These are phyloP conservation scores for Vitis riparia DNA, from an alignment of 164 flowering plant species.

Conservation along the genomic window DNA sequence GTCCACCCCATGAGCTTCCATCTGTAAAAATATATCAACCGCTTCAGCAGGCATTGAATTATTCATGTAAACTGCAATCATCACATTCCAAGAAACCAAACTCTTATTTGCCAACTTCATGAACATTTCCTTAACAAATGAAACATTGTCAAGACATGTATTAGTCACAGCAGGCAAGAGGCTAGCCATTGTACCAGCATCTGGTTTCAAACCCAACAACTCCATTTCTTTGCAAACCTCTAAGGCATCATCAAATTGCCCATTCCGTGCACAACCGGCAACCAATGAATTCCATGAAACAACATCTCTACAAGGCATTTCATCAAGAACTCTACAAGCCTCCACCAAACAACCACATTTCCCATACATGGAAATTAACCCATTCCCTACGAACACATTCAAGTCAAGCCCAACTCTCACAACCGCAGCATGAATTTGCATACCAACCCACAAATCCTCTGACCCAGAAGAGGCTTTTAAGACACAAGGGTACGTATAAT, in stretches of 20 bases:
- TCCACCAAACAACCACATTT: slow-evolving; percentile 31
- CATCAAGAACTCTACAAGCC: slow-evolving; percentile 32
- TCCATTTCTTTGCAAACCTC: too few species aligned
- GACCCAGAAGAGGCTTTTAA: slow-evolving; percentile 35
- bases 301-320: slow-evolving; percentile 34
- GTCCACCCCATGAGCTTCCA: slow-evolving; percentile 26
- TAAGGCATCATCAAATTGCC: too few species aligned
- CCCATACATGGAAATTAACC: slow-evolving; percentile 39
- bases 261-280: slow-evolving; percentile 30
- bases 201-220: too few species aligned
- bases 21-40: slow-evolving; percentile 26
- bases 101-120: slow-evolving; percentile 16
- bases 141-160: slow-evolving; percentile 21
- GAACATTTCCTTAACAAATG: slow-evolving; percentile 30
- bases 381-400: slow-evolving; percentile 34
- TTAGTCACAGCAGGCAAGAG: slow-evolving; percentile 35
- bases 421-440: slow-evolving; percentile 28
- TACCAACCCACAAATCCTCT: slow-evolving; percentile 18
- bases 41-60: slow-evolving; percentile 40
- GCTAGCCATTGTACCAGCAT: neutral
- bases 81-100: slow-evolving; percentile 45
- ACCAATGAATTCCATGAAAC: slow-evolving; percentile 44
- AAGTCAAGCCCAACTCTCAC: slow-evolving; percentile 25
- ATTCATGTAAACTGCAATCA: slow-evolving; percentile 32
- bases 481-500: slow-evolving; percentile 39